Conservation (phyloP, 2,329 filamentous ascomycete species). For the Dactylellina cionopaga region DNA sequence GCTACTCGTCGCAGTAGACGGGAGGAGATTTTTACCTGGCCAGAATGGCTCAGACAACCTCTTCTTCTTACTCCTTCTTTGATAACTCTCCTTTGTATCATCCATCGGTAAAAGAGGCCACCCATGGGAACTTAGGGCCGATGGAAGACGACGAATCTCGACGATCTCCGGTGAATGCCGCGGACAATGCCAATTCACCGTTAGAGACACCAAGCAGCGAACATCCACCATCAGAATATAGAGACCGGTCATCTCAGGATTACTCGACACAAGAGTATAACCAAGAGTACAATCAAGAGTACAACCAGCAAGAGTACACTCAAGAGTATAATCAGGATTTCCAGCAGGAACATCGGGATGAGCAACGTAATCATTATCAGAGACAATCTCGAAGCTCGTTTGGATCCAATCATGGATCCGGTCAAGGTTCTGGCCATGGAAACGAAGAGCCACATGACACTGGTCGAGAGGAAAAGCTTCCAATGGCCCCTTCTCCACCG, state of each 20-base stretch:
- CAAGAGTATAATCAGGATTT: slow-evolving; percentile 27
- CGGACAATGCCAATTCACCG: slow-evolving; percentile 34
- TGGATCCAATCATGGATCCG: slow-evolving; percentile 26
- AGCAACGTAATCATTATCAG: slow-evolving; percentile 29
- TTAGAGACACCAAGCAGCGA: slow-evolving; percentile 27
- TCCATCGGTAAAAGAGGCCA: slow-evolving; percentile 44
- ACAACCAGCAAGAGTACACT: slow-evolving; percentile 16
- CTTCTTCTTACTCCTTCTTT: slow-evolving; percentile 51
- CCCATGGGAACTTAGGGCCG: slow-evolving; percentile 23
- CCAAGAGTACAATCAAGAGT: slow-evolving; percentile 16
- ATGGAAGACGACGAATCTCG: slow-evolving; percentile 48
- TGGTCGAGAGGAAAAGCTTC: slow-evolving; percentile 40
- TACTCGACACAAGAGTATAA: slow-evolving; percentile 41
- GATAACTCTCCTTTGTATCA: slow-evolving; percentile 52
- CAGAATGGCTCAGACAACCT: slow-evolving; percentile 47
- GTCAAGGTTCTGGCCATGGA: background rate
- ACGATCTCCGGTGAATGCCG: slow-evolving; percentile 28
- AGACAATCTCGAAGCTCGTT: slow-evolving; percentile 41
- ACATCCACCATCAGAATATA: slow-evolving; percentile 33
- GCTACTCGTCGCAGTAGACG: background rate
- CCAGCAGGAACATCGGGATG: slow-evolving; percentile 8
- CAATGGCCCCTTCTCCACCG: slow-evolving; percentile 41
- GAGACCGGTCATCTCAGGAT: slow-evolving; percentile 35
- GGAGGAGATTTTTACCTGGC: background rate
- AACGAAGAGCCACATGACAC: slow-evolving; percentile 33